phyloP scores from a whole-genome alignment of 495 filamentous ascomycete species.

The Hypoxylon cercidicola region DNA sequence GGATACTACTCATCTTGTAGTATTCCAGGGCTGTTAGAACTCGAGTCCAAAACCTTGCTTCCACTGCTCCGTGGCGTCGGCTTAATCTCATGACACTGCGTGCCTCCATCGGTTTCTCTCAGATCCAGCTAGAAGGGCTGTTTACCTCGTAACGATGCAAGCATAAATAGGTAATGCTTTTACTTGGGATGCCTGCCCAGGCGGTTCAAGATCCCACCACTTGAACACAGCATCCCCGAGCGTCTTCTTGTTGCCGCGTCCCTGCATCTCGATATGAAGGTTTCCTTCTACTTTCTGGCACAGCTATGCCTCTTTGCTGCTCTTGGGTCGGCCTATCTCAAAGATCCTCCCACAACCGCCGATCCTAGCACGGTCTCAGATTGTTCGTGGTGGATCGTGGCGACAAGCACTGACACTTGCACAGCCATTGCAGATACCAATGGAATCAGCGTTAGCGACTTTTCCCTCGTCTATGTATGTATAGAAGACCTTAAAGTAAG shows the following conservation, averaged over 20 bases:
- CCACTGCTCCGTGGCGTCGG: not conserved
- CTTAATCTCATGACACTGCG: not conserved
- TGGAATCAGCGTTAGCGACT: not conserved
- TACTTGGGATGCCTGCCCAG: not conserved
- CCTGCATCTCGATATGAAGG: not conserved
- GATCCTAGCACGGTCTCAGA: not conserved
- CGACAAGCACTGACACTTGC: not conserved
- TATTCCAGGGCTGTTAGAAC: not conserved
- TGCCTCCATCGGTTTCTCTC: not conserved
- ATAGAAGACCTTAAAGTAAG: not conserved
- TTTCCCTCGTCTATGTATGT: not conserved
- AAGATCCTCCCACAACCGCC: not conserved
- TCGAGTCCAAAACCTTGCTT: not conserved
- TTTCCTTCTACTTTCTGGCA: not conserved
- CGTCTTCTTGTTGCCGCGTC: not conserved
- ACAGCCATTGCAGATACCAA: not conserved
- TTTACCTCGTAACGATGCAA: not conserved
- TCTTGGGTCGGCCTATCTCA: not conserved
- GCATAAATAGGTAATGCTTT: not conserved
- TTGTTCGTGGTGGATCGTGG: not conserved
- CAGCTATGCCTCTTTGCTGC: not conserved
- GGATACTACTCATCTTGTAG: not conserved
- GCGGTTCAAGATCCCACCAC: not conserved
- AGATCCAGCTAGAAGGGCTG: not conserved
- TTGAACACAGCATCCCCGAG: not conserved